phyloP scores from a whole-genome alignment of 176 grass and related monocot genomes.

The Pontederia paniculata region DNA sequence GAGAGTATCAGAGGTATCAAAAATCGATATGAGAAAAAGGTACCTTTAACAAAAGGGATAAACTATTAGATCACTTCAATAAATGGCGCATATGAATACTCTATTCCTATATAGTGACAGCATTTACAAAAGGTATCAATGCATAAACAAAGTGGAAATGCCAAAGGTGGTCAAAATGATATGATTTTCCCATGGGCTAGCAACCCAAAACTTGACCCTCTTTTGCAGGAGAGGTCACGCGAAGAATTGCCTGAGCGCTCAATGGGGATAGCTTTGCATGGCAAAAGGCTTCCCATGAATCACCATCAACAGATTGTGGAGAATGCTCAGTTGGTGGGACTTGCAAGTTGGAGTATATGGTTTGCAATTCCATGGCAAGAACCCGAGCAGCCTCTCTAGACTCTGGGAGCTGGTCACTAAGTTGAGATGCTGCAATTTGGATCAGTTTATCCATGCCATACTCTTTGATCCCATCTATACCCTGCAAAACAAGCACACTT shows the following conservation, averaged over 20 bases:
- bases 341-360: constrained; percentile 41
- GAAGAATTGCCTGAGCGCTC: constrained; percentile 77
- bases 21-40: no score
- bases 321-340: constrained; percentile 6
- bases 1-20: no score
- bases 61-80: no score
- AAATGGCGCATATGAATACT: no score
- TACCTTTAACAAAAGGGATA: no score
- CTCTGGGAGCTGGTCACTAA: constrained; percentile 95
- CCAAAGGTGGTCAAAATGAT: no score
- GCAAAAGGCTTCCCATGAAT: constrained; percentile 85
- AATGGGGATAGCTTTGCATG: constrained; percentile 57
- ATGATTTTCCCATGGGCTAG: constrained; percentile 13
- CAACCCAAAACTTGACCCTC: constrained; percentile 23
- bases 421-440: constrained; percentile 73
- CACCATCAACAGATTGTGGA: constrained; percentile 19
- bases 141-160: no score
- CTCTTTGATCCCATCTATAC: constrained; percentile 18
- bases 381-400: constrained; percentile 88
- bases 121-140: no score
- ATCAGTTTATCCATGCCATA: constrained; percentile 61
- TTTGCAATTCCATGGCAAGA: constrained; percentile 37
- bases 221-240: constrained; percentile 51
- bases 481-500: constrained; percentile 2
- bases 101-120: no score